Evolutionary conservation across 202 grass and related monocot species (phyloP).

Genomic region (Schoenoplectus tabernaemontani): DNA sequence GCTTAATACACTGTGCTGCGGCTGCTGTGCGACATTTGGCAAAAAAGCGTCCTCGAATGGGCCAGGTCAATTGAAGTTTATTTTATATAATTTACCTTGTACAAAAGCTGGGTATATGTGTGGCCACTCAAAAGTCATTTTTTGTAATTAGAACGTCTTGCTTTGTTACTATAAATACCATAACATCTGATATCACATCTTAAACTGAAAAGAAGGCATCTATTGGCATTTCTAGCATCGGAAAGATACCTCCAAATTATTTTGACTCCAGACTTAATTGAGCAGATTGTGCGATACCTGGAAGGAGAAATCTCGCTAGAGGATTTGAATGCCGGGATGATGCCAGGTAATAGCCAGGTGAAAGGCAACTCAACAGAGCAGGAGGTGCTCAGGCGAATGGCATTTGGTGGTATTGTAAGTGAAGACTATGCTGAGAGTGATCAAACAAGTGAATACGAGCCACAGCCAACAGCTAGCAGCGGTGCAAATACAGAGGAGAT

Average conservation of each 20-base stretch:
- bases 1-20: constrained; percentile 57
- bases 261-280: background rate
- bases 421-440: constrained; percentile 47
- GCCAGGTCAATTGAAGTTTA: constrained; percentile 17
- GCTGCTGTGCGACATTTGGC: constrained; percentile 51
- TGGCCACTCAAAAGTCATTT: background rate
- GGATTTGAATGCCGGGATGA: constrained; percentile 66
- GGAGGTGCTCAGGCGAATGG: constrained; percentile 50
- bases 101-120: background rate
- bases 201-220: background rate
- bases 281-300: constrained; percentile 72
- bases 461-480: constrained; percentile 34
- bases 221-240: background rate
- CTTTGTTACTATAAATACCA: background rate
- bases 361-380: constrained; percentile 35
- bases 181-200: background rate
- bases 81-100: background rate
- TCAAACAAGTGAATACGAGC: constrained; percentile 58
- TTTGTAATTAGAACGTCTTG: no score
- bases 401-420: constrained; percentile 43
- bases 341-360: constrained; percentile 53
- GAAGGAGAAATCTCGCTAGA: constrained; percentile 77
- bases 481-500: constrained; percentile 34
- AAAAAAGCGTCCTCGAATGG: constrained; percentile 26
- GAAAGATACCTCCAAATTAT: background rate